Conservation (phyloP, 495 filamentous ascomycete genomes). For the Hypoxylon subgilvum region DNA sequence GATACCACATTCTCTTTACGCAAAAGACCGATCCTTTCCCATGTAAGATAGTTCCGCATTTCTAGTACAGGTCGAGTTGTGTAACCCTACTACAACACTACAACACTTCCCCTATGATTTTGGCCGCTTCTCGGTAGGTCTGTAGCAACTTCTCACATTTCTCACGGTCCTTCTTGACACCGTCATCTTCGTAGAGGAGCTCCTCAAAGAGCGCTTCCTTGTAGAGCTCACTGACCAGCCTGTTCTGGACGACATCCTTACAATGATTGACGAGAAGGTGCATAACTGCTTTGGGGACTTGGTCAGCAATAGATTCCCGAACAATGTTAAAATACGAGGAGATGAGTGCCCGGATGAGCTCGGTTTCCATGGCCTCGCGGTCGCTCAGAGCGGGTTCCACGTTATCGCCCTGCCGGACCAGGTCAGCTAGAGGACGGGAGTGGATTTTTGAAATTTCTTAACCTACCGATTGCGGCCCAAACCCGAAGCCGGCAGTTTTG, state of each 20-base stretch:
- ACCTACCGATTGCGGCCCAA: slow-evolving; percentile 35
- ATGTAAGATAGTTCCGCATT: slow-evolving; percentile 19
- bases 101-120: slow-evolving; percentile 95
- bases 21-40: slow-evolving; percentile 17
- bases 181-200: slow-evolving; percentile 95
- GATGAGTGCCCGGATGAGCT: slow-evolving; percentile 94
- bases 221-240: slow-evolving; percentile 93
- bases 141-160: slow-evolving; percentile 94
- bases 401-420: slow-evolving; percentile 47
- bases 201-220: slow-evolving; percentile 92
- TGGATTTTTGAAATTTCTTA: not conserved
- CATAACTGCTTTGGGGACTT: slow-evolving; percentile 99
- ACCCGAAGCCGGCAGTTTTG: slow-evolving; percentile 46
- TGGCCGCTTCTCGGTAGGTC: slow-evolving; percentile 95
- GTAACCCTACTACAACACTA: slow-evolving; percentile 54
- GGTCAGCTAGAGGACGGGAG: slow-evolving; percentile 40
- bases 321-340: slow-evolving; percentile 99
- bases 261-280: slow-evolving; percentile 97
- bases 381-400: slow-evolving; percentile 88
- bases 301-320: slow-evolving; percentile 93
- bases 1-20: slow-evolving; percentile 25
- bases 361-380: slow-evolving; percentile 93
- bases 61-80: slow-evolving; percentile 20
- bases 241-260: slow-evolving; percentile 96
- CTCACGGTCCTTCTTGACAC: slow-evolving; percentile 93